Evolutionary conservation across 805 yeast species (phyloP).

Genomic region (Candida saitoana): DNA sequence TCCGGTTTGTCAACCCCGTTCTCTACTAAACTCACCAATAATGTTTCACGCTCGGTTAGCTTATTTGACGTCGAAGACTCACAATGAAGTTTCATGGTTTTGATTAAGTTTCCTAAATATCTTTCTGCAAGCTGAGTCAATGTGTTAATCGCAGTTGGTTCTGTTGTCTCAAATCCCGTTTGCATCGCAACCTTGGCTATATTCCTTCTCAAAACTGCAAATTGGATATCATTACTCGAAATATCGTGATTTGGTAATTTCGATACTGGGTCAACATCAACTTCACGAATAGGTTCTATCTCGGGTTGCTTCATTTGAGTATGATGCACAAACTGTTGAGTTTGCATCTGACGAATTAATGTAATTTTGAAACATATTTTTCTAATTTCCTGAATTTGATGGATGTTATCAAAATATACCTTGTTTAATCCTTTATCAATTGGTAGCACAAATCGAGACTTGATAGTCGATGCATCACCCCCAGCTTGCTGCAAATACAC

Average conservation of each 20-base stretch:
- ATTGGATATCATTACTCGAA: constrained; percentile 56
- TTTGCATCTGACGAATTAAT: constrained; percentile 85
- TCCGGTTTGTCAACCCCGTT: constrained; percentile 84
- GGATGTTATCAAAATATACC: constrained; percentile 60
- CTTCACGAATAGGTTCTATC: constrained; percentile 54
- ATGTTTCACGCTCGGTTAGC: constrained; percentile 37
- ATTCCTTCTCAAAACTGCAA: constrained; percentile 60
- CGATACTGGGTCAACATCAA: constrained; percentile 81
- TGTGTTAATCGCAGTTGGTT: constrained; percentile 70
- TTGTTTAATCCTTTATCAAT: constrained; percentile 56
- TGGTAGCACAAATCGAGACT: constrained; percentile 30
- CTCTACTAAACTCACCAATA: constrained; percentile 66
- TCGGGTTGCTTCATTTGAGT: constrained; percentile 70
- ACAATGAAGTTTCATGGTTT: constrained; percentile 62
- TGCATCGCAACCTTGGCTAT: constrained; percentile 83
- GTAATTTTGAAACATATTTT: constrained; percentile 85
- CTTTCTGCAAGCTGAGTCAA: constrained; percentile 80
- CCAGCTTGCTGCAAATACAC: constrained; percentile 23
- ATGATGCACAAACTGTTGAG: constrained; percentile 69
- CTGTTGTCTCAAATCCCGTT: constrained; percentile 84
- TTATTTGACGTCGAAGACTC: constrained; percentile 57
- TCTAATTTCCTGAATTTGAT: constrained; percentile 81
- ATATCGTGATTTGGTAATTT: constrained; percentile 66
- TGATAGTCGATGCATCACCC: constrained; percentile 20
- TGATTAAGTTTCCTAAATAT: constrained; percentile 70